phyloP scores from a whole-genome alignment of 2,329 filamentous ascomycete genomes.

The Pseudonectria buxi region DNA sequence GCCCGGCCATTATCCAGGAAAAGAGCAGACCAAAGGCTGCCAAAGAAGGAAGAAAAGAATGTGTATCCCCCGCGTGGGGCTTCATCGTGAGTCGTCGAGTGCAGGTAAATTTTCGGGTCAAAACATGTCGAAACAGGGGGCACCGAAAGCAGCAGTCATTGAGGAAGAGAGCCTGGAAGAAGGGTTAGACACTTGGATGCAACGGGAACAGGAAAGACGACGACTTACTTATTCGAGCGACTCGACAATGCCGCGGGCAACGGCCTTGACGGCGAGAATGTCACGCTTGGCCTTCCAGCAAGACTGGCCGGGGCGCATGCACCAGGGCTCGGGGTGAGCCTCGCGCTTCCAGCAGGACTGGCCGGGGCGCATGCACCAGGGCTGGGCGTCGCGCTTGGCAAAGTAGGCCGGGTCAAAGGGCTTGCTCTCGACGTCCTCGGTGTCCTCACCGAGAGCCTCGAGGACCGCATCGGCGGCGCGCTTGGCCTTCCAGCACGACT shows the following conservation, averaged over 20 bases:
- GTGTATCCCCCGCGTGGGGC: constrained; percentile 3
- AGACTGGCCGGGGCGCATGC: constrained; percentile 22
- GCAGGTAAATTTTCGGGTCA: background rate
- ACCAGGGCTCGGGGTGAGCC: constrained; percentile 19
- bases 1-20: constrained; percentile 17
- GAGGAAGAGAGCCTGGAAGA: background rate
- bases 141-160: background rate
- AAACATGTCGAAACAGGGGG: constrained; percentile 3
- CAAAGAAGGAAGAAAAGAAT: constrained; percentile 9
- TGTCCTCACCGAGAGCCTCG: constrained; percentile 18
- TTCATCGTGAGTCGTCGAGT: constrained; percentile 1
- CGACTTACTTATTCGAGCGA: constrained; percentile 16
- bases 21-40: constrained; percentile 6
- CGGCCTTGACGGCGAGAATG: constrained; percentile 19
- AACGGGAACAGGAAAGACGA: background rate
- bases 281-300: constrained; percentile 36
- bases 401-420: constrained; percentile 27
- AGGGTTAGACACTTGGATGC: background rate
- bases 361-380: constrained; percentile 24
- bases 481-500: constrained; percentile 33
- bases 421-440: constrained; percentile 18
- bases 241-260: constrained; percentile 22
- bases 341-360: constrained; percentile 28
- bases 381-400: constrained; percentile 25
- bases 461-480: constrained; percentile 32